Evolutionary conservation across 306 rosid genomes (phyloP), one percentile per base, ranked within the genome.

Genomic region (Sphenostylis stenocarpa): DNA sequence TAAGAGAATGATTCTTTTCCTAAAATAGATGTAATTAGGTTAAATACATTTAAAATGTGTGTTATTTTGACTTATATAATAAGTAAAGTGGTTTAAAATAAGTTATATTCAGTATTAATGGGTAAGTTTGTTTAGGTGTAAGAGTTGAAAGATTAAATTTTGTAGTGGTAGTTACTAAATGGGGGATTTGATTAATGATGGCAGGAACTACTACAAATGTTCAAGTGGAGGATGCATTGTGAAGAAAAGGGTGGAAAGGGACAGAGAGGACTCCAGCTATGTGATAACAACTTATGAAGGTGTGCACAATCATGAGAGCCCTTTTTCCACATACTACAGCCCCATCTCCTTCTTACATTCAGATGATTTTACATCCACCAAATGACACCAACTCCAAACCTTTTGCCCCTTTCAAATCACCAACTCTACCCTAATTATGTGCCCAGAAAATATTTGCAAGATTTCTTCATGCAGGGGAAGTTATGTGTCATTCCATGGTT

Each of bases 201-300:
- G 85, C 87, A 91, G 97, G 86, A 94, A 94, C 77, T 94, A 90
- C 71, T 94, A 90, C 76, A 94, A 91, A 80, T 94, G 98, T 78
- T 85, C 92, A 68, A 86, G 82, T 71, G 92, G 74, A 71, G 96
- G 90, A 65, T 94, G 96, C 77, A 20, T 1, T 24, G 98, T 91
- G 79, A 91, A 94, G 89, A 94, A 91, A 85, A 90, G 90, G 43
- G 96, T 91, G 44, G 97, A 94, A 45, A 94, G 98, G 76, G 98
- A 91, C 19, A 79, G 84, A 51, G 84, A 91, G 4, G 97, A 90
- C 80, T 76, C 89, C 4, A 85, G 85, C 85, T 91, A 87, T 81
- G 98, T 91, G 75, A 83, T 94, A 67, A 91, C 98, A 16, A 87
- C 92, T 36, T 94, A 94, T 39, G 94, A 88, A 10, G 96, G 98